Evolutionary conservation across 2,329 filamentous ascomycete genomes (phyloP).

Genomic region (Xylariales sp.): DNA sequence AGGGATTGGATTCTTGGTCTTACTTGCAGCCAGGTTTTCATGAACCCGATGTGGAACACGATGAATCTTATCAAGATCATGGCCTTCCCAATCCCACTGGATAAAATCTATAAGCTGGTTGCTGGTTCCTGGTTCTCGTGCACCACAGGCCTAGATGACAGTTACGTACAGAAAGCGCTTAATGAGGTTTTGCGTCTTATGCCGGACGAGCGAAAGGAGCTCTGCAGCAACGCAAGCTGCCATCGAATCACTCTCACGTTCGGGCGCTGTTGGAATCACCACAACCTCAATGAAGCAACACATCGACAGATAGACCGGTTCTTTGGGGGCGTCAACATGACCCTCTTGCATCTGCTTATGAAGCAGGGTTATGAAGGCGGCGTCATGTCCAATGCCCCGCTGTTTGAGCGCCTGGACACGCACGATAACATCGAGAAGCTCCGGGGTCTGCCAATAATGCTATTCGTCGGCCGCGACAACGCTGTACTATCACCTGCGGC

Average conservation of each 20-base stretch:
- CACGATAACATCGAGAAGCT: conserved; percentile 45
- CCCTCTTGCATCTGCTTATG: conserved; percentile 51
- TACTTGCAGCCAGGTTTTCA: conserved; percentile 57
- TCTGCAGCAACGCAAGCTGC: conserved; percentile 58
- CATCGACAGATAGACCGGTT: conserved; percentile 58
- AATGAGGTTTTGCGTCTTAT: conserved; percentile 56
- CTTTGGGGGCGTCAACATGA: conserved; percentile 60
- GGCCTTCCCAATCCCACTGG: conserved; percentile 41
- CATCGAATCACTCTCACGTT: conserved; percentile 58
- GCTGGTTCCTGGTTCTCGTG: conserved; percentile 54
- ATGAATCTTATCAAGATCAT: conserved; percentile 54
- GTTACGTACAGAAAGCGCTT: conserved; percentile 42
- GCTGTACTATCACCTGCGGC: conserved; percentile 49
- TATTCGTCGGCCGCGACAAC: conserved; percentile 54
- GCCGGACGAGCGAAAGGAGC: conserved; percentile 48
- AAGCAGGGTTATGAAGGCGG: conserved; percentile 45
- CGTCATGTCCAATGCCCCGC: conserved; percentile 47
- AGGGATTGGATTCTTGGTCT: conserved; percentile 53
- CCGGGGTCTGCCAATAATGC: conserved; percentile 47
- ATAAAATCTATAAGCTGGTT: conserved; percentile 41
- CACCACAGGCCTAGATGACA: conserved; percentile 39
- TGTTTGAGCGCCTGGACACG: conserved; percentile 42
- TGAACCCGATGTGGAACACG: conserved; percentile 55
- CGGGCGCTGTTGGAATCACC: conserved; percentile 61
- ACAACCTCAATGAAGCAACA: conserved; percentile 61